These are phyloP conservation scores for Psilocybe cubensis DNA, from an alignment of 768 basidiomycete genomes.

Conservation along the genomic window DNA sequence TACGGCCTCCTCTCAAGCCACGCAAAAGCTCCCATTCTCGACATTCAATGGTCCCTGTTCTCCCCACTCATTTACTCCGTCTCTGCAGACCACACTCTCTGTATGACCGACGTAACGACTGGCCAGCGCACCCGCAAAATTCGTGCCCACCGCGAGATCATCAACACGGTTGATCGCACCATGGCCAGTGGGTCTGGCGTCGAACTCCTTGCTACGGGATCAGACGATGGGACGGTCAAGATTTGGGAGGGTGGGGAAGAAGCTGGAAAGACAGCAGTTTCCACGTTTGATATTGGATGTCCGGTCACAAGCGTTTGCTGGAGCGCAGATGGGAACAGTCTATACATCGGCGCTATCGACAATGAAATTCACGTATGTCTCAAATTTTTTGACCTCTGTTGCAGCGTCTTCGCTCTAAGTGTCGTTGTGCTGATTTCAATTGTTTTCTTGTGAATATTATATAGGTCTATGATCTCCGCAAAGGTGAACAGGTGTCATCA, in stretches of 20 bases:
- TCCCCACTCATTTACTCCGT: conserved; percentile 79
- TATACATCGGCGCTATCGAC: conserved; percentile 93
- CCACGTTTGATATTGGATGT: conserved; percentile 83
- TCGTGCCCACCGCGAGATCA: conserved; percentile 88
- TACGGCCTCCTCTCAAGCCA: conserved; percentile 83
- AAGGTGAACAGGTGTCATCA: conserved; percentile 77
- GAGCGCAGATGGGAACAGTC: conserved; percentile 87
- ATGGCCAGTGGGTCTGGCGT: conserved; percentile 82
- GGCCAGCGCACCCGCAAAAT: conserved; percentile 83
- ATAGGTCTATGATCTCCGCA: conserved; percentile 90
- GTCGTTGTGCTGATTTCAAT: neutral
- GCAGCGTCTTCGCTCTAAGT: neutral
- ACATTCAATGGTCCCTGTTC: conserved; percentile 88
- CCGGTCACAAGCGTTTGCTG: conserved; percentile 93
- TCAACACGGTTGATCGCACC: conserved; percentile 88
- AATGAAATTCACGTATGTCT: conserved; percentile 91
- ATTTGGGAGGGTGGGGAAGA: conserved; percentile 92
- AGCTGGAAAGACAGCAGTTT: conserved; percentile 70
- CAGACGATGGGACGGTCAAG: conserved; percentile 90
- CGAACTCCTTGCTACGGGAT: conserved; percentile 86
- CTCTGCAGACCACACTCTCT: conserved; percentile 86
- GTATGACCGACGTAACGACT: conserved; percentile 77
- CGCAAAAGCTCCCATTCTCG: conserved; percentile 90
- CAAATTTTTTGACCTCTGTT: neutral
- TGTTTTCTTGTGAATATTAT: conserved; percentile 1